Percentiles rank a stretch among this genome's conserved stretches.
phyloP scores from a whole-genome alignment of 345 rosid species.

The Salix arbutifolia region DNA sequence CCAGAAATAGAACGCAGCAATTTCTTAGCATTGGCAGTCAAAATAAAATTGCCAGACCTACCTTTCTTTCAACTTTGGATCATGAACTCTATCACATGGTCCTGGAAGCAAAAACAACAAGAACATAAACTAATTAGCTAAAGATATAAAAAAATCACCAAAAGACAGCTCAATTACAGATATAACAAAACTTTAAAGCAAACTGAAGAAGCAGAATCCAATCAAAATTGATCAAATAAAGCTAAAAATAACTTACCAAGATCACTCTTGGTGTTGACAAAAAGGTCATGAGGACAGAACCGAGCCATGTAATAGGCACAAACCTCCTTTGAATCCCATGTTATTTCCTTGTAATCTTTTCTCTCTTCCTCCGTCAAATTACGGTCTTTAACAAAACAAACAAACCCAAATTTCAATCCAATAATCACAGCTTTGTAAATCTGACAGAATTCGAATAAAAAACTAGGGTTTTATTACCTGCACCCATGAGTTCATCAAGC shows the following conservation, averaged over 20 bases:
- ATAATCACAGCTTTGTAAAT: neutral
- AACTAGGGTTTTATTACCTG: constrained; percentile 40
- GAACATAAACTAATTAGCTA: constrained; percentile 6
- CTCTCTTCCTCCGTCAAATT: constrained; percentile 84
- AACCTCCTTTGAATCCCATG: constrained; percentile 94
- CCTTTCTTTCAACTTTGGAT: constrained; percentile 93
- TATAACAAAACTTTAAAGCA: neutral
- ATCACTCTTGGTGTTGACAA: constrained; percentile 93
- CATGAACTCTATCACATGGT: constrained; percentile 84
- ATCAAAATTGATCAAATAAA: neutral
- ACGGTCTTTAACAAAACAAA: constrained; percentile 47
- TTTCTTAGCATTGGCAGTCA: neutral
- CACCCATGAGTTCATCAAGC: constrained; percentile 95
- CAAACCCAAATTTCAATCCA: neutral
- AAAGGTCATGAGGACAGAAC: constrained; percentile 96
- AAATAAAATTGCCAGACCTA: constrained; percentile 20
- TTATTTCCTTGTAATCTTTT: constrained; percentile 73
- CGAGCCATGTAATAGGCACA: constrained; percentile 93
- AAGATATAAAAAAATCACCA: neutral
- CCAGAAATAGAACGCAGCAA: neutral
- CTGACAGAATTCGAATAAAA: neutral
- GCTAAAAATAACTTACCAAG: constrained; percentile 53
- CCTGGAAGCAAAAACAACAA: constrained; percentile 43
- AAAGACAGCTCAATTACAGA: neutral
- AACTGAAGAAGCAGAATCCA: neutral